These are phyloP conservation scores for Aspergillus sp. DNA, from an alignment of 2,329 filamentous ascomycete species.

Conservation along the genomic window DNA sequence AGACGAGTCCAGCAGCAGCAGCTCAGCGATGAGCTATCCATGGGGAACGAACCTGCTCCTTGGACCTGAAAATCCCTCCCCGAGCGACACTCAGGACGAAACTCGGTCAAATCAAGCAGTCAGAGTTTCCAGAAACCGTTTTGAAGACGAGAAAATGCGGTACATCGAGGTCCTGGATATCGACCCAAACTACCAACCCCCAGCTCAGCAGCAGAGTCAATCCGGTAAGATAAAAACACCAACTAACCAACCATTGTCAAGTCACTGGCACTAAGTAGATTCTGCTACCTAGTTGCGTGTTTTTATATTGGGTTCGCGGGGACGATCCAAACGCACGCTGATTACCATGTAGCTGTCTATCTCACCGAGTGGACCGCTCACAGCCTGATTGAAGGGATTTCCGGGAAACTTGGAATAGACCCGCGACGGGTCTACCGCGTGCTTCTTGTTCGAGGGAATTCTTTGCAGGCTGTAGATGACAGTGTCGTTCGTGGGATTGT, in stretches of 20 bases:
- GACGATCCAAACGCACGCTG: background rate
- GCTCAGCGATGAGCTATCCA: background rate
- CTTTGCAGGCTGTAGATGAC: background rate
- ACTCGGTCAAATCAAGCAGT: background rate
- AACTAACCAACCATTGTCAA: background rate
- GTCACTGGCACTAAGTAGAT: background rate
- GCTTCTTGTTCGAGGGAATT: background rate
- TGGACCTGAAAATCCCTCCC: background rate
- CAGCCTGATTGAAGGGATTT: background rate
- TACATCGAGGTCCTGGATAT: background rate
- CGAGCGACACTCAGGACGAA: too few species aligned
- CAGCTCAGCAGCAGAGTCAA: background rate
- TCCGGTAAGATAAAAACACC: background rate
- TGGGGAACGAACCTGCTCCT: background rate
- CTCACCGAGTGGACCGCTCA: background rate
- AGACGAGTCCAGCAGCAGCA: background rate
- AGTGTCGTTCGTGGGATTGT: background rate
- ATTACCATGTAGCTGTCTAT: background rate
- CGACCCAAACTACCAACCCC: background rate
- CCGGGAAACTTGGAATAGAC: background rate
- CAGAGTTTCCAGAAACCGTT: background rate
- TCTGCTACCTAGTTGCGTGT: background rate
- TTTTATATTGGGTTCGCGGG: background rate
- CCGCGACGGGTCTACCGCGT: background rate
- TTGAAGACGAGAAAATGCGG: background rate